Percentiles rank a stretch among this genome's conserved stretches.
Evolutionary conservation across 345 rosid genomes (phyloP).

Genomic region (Brassica cretica): DNA sequence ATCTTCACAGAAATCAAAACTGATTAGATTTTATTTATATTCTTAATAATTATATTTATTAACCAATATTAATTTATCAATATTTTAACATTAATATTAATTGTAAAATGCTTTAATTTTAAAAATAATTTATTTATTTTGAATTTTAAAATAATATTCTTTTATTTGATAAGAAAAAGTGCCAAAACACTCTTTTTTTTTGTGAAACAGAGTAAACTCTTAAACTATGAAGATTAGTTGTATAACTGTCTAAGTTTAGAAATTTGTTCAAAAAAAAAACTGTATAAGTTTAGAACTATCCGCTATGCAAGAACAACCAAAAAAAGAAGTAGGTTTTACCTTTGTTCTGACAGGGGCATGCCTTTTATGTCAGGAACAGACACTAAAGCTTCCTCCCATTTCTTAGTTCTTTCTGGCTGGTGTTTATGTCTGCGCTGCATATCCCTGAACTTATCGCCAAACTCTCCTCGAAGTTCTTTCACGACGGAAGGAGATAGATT

Average conservation of each 20-base stretch:
- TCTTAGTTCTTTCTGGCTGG: not conserved
- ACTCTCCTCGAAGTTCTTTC: not conserved
- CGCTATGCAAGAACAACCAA: not conserved
- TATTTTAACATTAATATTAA: too few relatives aligned
- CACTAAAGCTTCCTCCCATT: slow-evolving; percentile 27
- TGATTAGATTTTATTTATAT: too few relatives aligned
- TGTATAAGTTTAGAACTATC: not conserved
- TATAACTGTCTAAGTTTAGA: not conserved
- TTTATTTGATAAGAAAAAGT: too few relatives aligned
- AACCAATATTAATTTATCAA: not conserved
- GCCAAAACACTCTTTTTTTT: too few relatives aligned
- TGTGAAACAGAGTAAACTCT: not conserved
- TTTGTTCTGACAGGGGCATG: not conserved
- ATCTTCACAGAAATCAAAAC: too few relatives aligned
- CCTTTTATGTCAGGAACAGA: not conserved
- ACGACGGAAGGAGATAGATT: not conserved
- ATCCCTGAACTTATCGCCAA: slow-evolving; percentile 15
- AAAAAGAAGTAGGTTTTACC: not conserved
- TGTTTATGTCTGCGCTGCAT: not conserved
- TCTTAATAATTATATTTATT: not conserved
- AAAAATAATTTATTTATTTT: too few relatives aligned
- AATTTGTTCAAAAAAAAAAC: too few relatives aligned
- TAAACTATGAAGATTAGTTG: not conserved
- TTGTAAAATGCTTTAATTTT: too few relatives aligned
- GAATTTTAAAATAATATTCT: too few relatives aligned